Evolutionary conservation across 2,329 filamentous ascomycete species (phyloP).

Genomic region (Aschersonia sp.): DNA sequence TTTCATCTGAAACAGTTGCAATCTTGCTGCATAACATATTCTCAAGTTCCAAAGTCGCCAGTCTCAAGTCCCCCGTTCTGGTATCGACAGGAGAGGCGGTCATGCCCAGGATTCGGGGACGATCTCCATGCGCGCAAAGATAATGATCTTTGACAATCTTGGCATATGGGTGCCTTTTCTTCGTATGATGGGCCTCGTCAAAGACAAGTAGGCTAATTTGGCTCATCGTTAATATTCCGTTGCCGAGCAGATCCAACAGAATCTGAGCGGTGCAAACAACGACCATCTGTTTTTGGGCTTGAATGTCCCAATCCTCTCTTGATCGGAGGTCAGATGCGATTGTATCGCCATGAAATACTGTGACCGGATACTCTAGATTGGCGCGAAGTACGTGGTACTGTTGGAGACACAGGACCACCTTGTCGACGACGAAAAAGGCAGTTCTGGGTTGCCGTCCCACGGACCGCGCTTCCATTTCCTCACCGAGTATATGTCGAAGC

Average conservation of each 20-base stretch:
- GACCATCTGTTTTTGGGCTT: conserved; percentile 54
- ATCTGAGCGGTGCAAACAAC: conserved; percentile 90
- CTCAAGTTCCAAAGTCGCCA: conserved; percentile 62
- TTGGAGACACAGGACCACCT: conserved; percentile 79
- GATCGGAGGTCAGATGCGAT: conserved; percentile 20
- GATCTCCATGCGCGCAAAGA: conserved; percentile 27
- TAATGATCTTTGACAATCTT: conserved; percentile 85
- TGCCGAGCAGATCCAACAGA: conserved; percentile 61
- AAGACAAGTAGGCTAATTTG: conserved; percentile 86
- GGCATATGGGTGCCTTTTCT: conserved; percentile 85
- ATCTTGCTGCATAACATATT: conserved; percentile 67
- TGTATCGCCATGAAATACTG: conserved; percentile 62
- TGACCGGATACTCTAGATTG: conserved; percentile 66
- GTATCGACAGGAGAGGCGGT: conserved; percentile 90
- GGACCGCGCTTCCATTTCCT: conserved; percentile 59
- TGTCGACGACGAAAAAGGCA: conserved; percentile 83
- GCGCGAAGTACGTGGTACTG: conserved; percentile 69
- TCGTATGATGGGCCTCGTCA: conserved; percentile 92
- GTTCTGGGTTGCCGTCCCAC: conserved; percentile 45
- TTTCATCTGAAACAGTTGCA: conserved; percentile 46
- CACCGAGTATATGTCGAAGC: conserved; percentile 58
- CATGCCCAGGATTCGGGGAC: conserved; percentile 85
- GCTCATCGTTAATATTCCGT: conserved; percentile 65
- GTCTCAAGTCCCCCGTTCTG: conserved; percentile 49
- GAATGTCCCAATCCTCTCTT: conserved; percentile 33